Conservation (phyloP, 345 rosid species). For the Cochlearia excelsa region DNA sequence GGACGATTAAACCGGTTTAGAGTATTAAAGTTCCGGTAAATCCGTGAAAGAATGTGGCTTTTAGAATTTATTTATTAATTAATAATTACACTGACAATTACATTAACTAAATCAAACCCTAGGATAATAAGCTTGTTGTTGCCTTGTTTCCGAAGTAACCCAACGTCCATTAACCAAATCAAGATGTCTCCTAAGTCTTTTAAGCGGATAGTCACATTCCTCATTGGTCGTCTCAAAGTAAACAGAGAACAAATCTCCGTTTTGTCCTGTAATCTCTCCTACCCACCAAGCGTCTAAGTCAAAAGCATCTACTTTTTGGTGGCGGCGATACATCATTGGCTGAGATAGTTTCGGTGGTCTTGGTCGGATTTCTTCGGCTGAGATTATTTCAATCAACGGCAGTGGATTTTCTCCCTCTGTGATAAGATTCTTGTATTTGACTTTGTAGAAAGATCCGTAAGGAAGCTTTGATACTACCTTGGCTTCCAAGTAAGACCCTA, state of each 20-base stretch:
- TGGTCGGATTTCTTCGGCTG: slow-evolving; percentile 33
- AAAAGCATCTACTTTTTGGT: slow-evolving; percentile 32
- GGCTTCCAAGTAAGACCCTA: slow-evolving; percentile 31
- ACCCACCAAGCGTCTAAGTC: slow-evolving; percentile 43
- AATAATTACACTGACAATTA: too few relatives aligned
- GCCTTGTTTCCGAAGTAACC: neutral
- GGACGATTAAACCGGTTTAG: neutral
- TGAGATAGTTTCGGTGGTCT: slow-evolving; percentile 25
- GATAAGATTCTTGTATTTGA: slow-evolving; percentile 36
- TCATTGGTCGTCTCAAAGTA: slow-evolving; percentile 30
- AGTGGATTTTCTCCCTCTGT: slow-evolving; percentile 17
- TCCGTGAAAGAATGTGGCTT: too few relatives aligned
- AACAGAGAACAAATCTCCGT: slow-evolving; percentile 17
- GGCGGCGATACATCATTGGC: neutral
- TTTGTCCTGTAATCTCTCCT: slow-evolving; percentile 28
- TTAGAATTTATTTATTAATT: too few relatives aligned
- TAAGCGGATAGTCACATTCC: slow-evolving; percentile 22
- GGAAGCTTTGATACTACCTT: neutral
- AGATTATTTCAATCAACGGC: slow-evolving; percentile 34
- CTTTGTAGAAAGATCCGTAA: slow-evolving; percentile 12
- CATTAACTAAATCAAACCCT: too few relatives aligned
- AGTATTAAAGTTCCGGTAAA: too few relatives aligned
- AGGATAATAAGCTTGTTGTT: too few relatives aligned
- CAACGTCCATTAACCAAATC: slow-evolving; percentile 37
- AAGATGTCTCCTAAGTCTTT: slow-evolving; percentile 31